These are phyloP conservation scores for Prunus kanzakura DNA, from an alignment of 306 rosid species.

Conservation along the genomic window DNA sequence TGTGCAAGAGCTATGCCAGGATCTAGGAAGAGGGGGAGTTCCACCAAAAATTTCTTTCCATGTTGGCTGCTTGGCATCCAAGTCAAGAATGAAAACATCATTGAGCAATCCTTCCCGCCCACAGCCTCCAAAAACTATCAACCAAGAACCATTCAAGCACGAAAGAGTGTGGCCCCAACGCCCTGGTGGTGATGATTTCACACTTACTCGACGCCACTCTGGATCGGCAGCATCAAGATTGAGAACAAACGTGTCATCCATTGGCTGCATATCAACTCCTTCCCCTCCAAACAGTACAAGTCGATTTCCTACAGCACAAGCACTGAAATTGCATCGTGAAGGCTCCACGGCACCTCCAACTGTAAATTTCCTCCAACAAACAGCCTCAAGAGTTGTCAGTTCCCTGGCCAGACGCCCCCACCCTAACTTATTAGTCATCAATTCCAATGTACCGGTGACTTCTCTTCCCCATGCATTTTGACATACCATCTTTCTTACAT, in stretches of 20 bases:
- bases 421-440: slow-evolving; percentile 86
- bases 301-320: slow-evolving; percentile 92
- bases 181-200: slow-evolving; percentile 95
- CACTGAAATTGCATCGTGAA: slow-evolving; percentile 95
- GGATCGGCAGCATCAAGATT: slow-evolving; percentile 87
- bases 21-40: slow-evolving; percentile 88
- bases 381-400: slow-evolving; percentile 93
- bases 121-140: slow-evolving; percentile 92
- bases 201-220: slow-evolving; percentile 79
- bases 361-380: slow-evolving; percentile 83
- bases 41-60: slow-evolving; percentile 90
- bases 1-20: slow-evolving; percentile 98
- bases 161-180: slow-evolving; percentile 99
- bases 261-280: slow-evolving; percentile 96
- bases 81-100: slow-evolving; percentile 90
- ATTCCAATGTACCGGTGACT: slow-evolving; percentile 83
- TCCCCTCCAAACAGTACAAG: slow-evolving; percentile 97
- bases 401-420: slow-evolving; percentile 97
- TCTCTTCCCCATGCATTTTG: slow-evolving; percentile 99
- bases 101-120: slow-evolving; percentile 91
- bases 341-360: slow-evolving; percentile 95
- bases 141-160: slow-evolving; percentile 82
- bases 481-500: slow-evolving; percentile 95
- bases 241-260: slow-evolving; percentile 96
- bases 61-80: slow-evolving; percentile 96